phyloP scores from a whole-genome alignment of 2,329 filamentous ascomycete genomes.

The Fusarium beomiforme region DNA sequence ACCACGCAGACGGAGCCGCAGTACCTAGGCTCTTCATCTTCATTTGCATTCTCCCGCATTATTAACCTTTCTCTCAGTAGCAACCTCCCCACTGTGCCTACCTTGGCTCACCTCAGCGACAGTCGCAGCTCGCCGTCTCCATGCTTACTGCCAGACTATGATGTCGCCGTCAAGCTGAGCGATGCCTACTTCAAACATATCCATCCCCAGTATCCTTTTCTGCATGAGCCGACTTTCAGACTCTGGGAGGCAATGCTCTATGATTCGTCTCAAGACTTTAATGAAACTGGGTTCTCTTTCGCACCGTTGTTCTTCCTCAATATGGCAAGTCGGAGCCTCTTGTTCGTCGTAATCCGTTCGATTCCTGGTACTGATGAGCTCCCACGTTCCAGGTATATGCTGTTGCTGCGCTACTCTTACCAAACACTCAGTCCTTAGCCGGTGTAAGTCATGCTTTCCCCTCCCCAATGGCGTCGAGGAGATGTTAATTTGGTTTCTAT shows the following conservation, averaged over 20 bases:
- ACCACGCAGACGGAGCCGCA: neutral
- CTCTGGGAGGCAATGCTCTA: neutral
- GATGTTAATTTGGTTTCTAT: neutral
- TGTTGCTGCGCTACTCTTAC: neutral
- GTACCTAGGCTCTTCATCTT: neutral
- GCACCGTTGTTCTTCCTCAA: neutral
- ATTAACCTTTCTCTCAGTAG: neutral
- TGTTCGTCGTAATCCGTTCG: neutral
- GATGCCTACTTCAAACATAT: neutral
- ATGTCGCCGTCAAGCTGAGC: neutral
- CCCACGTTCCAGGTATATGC: neutral
- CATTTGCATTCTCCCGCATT: neutral
- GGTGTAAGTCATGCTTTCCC: neutral
- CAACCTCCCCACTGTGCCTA: neutral
- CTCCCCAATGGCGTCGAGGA: accelerated
- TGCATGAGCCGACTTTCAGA: neutral
- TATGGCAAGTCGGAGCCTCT: neutral
- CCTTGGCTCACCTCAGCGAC: neutral
- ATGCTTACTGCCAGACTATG: neutral
- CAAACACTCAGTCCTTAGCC: neutral
- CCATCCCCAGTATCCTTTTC: neutral
- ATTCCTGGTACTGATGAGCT: accelerated
- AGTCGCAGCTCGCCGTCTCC: neutral
- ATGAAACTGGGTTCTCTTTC: neutral
- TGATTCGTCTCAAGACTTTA: neutral